Base-by-base conservation (phyloP, 257 asterid species). In the Solanum infundibuliforme region DNA sequence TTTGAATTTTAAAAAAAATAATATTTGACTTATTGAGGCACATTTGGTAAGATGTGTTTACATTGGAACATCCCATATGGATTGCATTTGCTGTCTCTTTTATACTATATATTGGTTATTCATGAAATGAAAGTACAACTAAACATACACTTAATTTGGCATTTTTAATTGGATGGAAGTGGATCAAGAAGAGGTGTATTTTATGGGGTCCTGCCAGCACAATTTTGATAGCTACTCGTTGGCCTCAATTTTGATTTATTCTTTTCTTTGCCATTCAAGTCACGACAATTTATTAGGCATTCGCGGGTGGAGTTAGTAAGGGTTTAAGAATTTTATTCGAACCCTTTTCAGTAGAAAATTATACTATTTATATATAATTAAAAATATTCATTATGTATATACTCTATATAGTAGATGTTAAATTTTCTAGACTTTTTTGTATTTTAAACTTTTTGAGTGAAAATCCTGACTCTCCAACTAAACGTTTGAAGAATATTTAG, bases 271-370 rank as follows among this genome's bases (percentile, higher is more conserved):
- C 32, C 16, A 65, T 65, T 16, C 72, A 65, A 65, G 16, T n/a
- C 18, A n/a, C 0, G 71, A 11, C 14, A 9, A 23, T 62, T 10
- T 62, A 60, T 0, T 52, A 16, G 60, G 0, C 0, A 0, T 52
- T 16, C 0, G 1, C 2, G 2, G 9, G n/a, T 18, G 9, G 10
- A 18, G n/a, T 1, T 52, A 6, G n/a, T 18, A 52, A 52, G 10
- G n/a, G 10, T 6, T 52, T 0, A 52, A 18, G n/a, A 18, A 1
- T 52, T 52, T 52, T 0, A 18, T 18, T 52, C n/a, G 0, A 52
- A 0, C 0, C 1, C 0, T 48, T 18, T 52, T 16, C 0, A 0
- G 0, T 52, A 6, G 1, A 52, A 18, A 52, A 52, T 52, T 5
- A 16, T 52, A 52, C 21, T 52, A 16, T 6, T 52, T 52, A 16